These are phyloP conservation scores for Cucumis sativus DNA, from an alignment of 306 rosid genomes.

Conservation along the genomic window DNA sequence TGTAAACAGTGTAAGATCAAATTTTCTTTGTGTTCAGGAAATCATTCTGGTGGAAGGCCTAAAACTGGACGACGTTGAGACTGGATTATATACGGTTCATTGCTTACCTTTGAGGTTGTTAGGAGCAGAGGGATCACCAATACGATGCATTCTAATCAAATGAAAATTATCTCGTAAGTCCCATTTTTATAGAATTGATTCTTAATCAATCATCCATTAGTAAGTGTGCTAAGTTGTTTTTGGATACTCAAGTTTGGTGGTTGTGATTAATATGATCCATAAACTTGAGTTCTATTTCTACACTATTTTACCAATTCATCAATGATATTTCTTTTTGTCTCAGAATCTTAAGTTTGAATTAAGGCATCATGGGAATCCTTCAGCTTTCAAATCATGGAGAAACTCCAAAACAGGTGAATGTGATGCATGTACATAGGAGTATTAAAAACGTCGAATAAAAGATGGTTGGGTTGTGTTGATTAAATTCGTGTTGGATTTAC, in stretches of 20 bases:
- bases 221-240: too few relatives aligned
- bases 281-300: neutral
- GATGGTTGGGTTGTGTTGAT: neutral
- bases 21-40: conserved; percentile 38
- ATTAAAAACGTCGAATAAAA: neutral
- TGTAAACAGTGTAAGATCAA: neutral
- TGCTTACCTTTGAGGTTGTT: conserved; percentile 81
- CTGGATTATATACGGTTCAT: conserved; percentile 60
- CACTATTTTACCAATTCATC: neutral
- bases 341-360: neutral
- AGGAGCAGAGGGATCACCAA: conserved; percentile 92
- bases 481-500: neutral
- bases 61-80: conserved; percentile 59
- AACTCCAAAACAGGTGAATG: neutral
- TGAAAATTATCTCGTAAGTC: conserved; percentile 13
- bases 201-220: neutral
- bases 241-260: neutral
- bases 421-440: neutral
- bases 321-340: neutral
- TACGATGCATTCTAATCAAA: conserved; percentile 74
- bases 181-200: neutral
- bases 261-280: neutral
- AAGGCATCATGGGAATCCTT: neutral
- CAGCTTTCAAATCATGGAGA: neutral
- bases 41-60: conserved; percentile 80